phyloP scores from a whole-genome alignment of 176 grass and related monocot species.

The Cenchrus americanus region DNA sequence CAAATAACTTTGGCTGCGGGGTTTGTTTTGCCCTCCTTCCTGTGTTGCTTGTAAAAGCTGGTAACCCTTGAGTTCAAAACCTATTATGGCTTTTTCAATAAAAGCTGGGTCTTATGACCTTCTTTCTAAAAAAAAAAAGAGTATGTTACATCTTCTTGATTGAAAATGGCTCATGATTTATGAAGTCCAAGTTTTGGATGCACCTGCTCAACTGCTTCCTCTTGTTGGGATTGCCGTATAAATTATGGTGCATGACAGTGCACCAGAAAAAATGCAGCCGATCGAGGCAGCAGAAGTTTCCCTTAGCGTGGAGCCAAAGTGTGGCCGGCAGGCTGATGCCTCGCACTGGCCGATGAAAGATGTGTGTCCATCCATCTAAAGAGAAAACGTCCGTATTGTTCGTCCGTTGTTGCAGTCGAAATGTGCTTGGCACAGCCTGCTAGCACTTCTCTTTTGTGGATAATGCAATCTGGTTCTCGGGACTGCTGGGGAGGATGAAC shows the following conservation, averaged over 20 bases:
- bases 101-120: no score
- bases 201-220: background rate
- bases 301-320: slow-evolving; percentile 19
- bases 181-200: slow-evolving; percentile 31
- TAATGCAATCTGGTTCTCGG: background rate
- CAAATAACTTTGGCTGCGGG: no score
- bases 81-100: no score
- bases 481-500: background rate
- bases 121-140: no score
- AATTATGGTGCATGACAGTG: background rate
- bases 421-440: background rate
- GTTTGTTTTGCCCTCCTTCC: no score
- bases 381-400: background rate
- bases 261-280: slow-evolving; percentile 27
- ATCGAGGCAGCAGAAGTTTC: background rate
- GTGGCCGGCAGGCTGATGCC: slow-evolving; percentile 36
- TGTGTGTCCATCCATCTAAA: background rate
- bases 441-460: background rate
- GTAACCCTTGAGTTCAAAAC: no score
- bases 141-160: background rate
- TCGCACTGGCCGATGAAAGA: background rate
- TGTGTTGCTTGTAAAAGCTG: no score
- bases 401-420: background rate
- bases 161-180: slow-evolving; percentile 15
- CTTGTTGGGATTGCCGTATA: slow-evolving; percentile 34